Conservation (phyloP, 1,284 basidiomycete species). For the Athelia sp. region DNA sequence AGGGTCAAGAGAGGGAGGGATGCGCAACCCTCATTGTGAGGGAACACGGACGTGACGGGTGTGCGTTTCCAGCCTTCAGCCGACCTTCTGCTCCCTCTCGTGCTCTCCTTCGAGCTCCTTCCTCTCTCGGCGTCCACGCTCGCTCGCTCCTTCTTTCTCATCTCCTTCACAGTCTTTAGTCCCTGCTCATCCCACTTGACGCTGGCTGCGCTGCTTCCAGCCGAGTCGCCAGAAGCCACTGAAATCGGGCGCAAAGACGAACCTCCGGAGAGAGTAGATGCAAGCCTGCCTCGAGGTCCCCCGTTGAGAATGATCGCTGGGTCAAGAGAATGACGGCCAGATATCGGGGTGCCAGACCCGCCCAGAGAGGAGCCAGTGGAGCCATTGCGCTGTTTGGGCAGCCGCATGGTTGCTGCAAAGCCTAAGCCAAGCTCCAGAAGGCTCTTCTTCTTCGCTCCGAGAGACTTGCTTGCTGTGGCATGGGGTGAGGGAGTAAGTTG, state of each 20-base stretch:
- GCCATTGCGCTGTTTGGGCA: constrained; percentile 42
- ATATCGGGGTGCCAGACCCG: neutral
- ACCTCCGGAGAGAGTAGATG: constrained; percentile 43
- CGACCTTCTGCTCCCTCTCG: constrained; percentile 17
- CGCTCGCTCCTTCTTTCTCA: constrained; percentile 40
- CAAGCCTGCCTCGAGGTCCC: constrained; percentile 28
- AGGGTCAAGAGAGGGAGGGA: constrained; percentile 37
- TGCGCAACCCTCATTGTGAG: neutral
- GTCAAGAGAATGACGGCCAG: constrained; percentile 31
- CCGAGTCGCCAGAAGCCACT: constrained; percentile 43
- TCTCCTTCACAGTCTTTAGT: constrained; percentile 48
- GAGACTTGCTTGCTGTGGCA: constrained; percentile 14
- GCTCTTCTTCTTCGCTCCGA: constrained; percentile 43
- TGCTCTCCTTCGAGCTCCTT: constrained; percentile 11
- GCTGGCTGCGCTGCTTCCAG: constrained; percentile 21
- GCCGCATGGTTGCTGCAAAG: constrained; percentile 33
- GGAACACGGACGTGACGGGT: constrained; percentile 43
- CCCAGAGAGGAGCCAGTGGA: constrained; percentile 30
- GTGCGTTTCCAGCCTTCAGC: constrained; percentile 43
- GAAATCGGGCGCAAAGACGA: constrained; percentile 59
- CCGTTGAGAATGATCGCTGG: constrained; percentile 28
- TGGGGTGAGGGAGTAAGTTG: constrained; percentile 34
- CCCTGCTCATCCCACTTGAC: constrained; percentile 66
- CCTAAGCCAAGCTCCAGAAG: constrained; percentile 42
- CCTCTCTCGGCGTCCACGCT: constrained; percentile 17